These are phyloP conservation scores for Scheffersomyces ergatensis DNA, from an alignment of 805 yeast genomes.

Conservation along the genomic window DNA sequence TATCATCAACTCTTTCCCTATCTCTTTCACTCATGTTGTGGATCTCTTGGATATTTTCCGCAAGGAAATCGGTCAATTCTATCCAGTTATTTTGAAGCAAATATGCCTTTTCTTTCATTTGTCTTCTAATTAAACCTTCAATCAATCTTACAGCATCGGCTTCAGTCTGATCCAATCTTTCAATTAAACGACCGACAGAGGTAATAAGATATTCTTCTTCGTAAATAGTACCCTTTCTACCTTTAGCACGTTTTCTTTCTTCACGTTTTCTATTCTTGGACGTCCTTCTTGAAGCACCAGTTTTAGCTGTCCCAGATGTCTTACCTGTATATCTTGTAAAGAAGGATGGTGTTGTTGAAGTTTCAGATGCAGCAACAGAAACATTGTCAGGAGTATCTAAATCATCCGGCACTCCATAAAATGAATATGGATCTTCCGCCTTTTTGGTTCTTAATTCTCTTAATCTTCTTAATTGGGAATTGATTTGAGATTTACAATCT, in stretches of 20 bases:
- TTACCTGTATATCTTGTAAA: constrained; percentile 96
- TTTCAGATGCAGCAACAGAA: constrained; percentile 90
- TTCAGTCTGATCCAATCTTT: constrained; percentile 70
- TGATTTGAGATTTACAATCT: constrained; percentile 86
- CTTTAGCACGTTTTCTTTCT: constrained; percentile 93
- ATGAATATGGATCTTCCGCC: constrained; percentile 78
- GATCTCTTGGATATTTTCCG: constrained; percentile 68
- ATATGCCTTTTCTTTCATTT: constrained; percentile 74
- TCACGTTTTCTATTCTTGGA: constrained; percentile 91
- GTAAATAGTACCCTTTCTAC: constrained; percentile 95
- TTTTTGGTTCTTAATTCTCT: constrained; percentile 85
- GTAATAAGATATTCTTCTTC: constrained; percentile 93
- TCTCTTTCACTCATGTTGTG: constrained; percentile 81
- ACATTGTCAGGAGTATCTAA: constrained; percentile 86
- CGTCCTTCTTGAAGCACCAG: constrained; percentile 92
- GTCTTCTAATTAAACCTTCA: constrained; percentile 72
- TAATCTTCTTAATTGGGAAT: constrained; percentile 78
- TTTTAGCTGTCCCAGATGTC: constrained; percentile 92
- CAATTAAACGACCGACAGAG: constrained; percentile 85
- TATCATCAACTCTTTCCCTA: constrained; percentile 84
- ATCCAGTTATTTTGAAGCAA: constrained; percentile 69
- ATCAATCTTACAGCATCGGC: constrained; percentile 72
- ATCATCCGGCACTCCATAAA: constrained; percentile 63
- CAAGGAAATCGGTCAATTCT: constrained; percentile 54
- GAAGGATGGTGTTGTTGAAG: constrained; percentile 89